Evolutionary conservation across 495 filamentous ascomycete species (phyloP).

Genomic region (Penicillium pulvis): DNA sequence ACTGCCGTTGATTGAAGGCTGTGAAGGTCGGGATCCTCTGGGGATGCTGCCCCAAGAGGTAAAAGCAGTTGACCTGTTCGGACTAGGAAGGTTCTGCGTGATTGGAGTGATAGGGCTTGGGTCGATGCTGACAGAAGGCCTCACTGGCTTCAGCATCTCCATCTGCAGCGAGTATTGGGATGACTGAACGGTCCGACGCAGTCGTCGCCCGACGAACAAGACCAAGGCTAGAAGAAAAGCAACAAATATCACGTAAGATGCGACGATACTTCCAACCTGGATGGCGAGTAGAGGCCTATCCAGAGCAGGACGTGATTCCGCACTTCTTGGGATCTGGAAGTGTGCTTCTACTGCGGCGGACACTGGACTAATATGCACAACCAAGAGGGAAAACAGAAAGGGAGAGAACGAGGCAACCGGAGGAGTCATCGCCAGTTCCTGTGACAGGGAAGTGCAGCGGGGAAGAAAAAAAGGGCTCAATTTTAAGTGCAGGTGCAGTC

Average conservation of each 20-base stretch:
- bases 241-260: slow-evolving; percentile 74
- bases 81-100: slow-evolving; percentile 44
- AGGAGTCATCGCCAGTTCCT: slow-evolving; percentile 25
- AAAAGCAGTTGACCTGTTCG: slow-evolving; percentile 35
- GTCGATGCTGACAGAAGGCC: slow-evolving; percentile 49
- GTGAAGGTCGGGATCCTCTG: slow-evolving; percentile 36
- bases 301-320: slow-evolving; percentile 19
- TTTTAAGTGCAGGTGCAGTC: slow-evolving; percentile 24
- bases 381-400: slow-evolving; percentile 17
- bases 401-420: slow-evolving; percentile 14
- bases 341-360: slow-evolving; percentile 4
- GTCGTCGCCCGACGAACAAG: slow-evolving; percentile 62
- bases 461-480: slow-evolving; percentile 16
- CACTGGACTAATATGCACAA: slow-evolving; percentile 15
- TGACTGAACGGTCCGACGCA: slow-evolving; percentile 55
- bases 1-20: slow-evolving; percentile 48
- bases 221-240: slow-evolving; percentile 66
- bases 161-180: slow-evolving; percentile 57
- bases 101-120: slow-evolving; percentile 50
- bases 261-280: slow-evolving; percentile 78
- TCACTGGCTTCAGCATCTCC: slow-evolving; percentile 63
- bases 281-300: slow-evolving; percentile 66
- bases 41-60: slow-evolving; percentile 46
- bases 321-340: slow-evolving; percentile 15
- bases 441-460: slow-evolving; percentile 18